Conservation (phyloP, 2,329 filamentous ascomycete genomes). For the Diaporthe aspalathi region DNA sequence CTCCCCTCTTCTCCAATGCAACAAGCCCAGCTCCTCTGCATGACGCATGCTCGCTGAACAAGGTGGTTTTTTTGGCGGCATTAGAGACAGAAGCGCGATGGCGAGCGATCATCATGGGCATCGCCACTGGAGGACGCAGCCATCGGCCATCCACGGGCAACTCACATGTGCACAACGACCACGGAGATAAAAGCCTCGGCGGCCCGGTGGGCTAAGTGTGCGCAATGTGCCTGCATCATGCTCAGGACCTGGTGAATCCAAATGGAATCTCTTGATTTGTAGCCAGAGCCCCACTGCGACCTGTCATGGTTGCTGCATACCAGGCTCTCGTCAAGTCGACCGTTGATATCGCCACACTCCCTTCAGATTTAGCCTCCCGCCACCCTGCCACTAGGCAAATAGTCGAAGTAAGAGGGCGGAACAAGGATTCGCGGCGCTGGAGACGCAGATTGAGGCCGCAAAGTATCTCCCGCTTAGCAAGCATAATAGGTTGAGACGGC, state of each 20-base stretch:
- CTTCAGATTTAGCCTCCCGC: not conserved
- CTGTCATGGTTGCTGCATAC: no score
- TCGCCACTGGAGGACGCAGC: not conserved
- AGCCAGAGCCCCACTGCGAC: not conserved
- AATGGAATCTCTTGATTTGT: not conserved
- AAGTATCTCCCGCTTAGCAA: not conserved
- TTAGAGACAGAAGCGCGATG: not conserved
- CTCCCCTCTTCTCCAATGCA: not conserved
- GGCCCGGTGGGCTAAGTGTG: not conserved
- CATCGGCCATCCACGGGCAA: not conserved
- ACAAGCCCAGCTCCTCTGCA: not conserved
- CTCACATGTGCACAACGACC: not conserved
- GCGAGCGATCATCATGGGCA: not conserved
- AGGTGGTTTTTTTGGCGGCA: no score
- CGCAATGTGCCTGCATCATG: not conserved
- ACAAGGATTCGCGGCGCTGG: not conserved
- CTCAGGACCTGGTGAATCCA: not conserved
- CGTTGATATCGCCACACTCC: no score
- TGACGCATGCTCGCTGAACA: no score
- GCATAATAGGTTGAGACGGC: not conserved
- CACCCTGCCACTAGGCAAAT: not conserved
- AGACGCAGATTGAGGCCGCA: not conserved
- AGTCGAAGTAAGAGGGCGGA: not conserved
- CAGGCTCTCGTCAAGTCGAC: no score
- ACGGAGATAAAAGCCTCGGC: not conserved